Evolutionary conservation across 495 filamentous ascomycete species (phyloP).

Genomic region (Tuber microsphaerosporum): DNA sequence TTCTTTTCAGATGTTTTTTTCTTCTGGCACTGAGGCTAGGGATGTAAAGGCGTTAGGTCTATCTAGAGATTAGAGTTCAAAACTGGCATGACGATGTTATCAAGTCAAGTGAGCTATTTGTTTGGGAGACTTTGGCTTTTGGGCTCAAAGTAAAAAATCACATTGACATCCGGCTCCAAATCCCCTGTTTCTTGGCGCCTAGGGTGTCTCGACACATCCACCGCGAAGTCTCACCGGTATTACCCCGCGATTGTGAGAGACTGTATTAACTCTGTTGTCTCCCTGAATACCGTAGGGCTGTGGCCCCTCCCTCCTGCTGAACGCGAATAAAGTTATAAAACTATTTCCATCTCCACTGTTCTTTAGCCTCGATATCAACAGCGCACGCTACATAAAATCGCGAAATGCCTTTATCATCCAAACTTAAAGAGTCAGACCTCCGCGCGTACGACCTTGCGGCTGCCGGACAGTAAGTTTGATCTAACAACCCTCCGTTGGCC

Average conservation of each 20-base stretch:
- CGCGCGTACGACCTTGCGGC: constrained; percentile 38
- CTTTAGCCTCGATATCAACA: not conserved
- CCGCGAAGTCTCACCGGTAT: not conserved
- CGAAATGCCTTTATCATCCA: constrained; percentile 10
- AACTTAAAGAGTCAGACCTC: constrained; percentile 27
- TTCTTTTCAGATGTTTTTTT: no score
- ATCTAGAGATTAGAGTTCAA: no score
- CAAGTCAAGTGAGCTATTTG: no score
- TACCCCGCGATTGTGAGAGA: not conserved
- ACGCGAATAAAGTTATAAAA: not conserved
- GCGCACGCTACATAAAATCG: constrained; percentile 3
- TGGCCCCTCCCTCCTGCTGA: not conserved
- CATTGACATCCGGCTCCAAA: no score
- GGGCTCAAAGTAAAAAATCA: no score
- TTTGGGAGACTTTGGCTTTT: no score
- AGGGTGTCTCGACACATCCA: no score
- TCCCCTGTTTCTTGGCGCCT: no score
- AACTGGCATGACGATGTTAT: no score
- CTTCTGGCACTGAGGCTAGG: no score
- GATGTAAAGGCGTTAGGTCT: no score
- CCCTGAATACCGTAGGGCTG: not conserved
- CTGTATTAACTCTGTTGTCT: not conserved
- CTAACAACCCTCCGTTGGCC: constrained; percentile 3
- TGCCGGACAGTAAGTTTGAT: constrained; percentile 79
- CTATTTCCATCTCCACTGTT: not conserved